Conservation (phyloP, 805 yeast genomes). For the Blastobotrys mokoenaii region DNA sequence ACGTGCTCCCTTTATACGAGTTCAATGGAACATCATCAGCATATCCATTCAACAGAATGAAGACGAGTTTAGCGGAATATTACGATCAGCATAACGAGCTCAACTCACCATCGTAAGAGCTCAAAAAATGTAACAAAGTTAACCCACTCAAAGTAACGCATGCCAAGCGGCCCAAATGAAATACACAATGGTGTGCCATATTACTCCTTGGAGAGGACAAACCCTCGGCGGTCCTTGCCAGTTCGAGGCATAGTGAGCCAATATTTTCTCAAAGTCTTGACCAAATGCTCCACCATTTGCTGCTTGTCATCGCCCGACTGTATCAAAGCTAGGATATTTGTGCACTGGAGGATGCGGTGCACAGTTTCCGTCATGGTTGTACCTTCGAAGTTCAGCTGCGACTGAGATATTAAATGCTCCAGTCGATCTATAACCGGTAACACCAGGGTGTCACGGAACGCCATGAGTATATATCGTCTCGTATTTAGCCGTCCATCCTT, state of each 20-base stretch:
- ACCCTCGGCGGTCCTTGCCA: conserved; percentile 25
- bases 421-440: conserved; percentile 26
- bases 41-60: too few relatives aligned
- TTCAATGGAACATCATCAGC: too few relatives aligned
- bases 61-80: too few relatives aligned
- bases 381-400: conserved; percentile 1
- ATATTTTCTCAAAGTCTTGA: conserved; percentile 21
- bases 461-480: conserved; percentile 24
- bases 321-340: conserved; percentile 47
- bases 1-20: too few relatives aligned
- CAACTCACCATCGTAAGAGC: too few relatives aligned
- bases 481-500: conserved; percentile 18
- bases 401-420: conserved; percentile 10
- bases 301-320: conserved; percentile 50
- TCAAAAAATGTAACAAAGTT: too few relatives aligned
- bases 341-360: conserved; percentile 48
- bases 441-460: conserved; percentile 30
- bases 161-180: too few relatives aligned
- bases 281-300: conserved; percentile 45
- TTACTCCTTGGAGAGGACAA: conserved; percentile 10
- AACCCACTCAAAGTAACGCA: too few relatives aligned
- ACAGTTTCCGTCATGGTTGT: conserved; percentile 17
- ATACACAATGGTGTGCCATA: too few relatives aligned
- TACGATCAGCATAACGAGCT: too few relatives aligned
- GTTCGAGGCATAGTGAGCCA: conserved; percentile 24